Evolutionary conservation across 2,329 filamentous ascomycete species (phyloP).

Genomic region (Zymoseptoria crescenta): DNA sequence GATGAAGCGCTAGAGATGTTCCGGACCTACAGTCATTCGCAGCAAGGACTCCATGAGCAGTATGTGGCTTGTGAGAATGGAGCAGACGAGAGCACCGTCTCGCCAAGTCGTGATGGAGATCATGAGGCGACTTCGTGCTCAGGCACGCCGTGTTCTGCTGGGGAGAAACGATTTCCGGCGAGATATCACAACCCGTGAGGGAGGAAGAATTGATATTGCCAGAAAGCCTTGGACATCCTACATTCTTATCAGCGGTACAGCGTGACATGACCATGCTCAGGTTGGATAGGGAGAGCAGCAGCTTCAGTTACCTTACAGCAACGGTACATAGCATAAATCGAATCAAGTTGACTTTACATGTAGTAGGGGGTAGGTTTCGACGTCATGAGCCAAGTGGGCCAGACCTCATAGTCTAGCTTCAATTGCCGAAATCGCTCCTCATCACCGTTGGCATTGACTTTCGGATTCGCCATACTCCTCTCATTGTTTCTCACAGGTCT

Average conservation of each 20-base stretch:
- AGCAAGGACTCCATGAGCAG: background rate
- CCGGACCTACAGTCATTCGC: constrained; percentile 9
- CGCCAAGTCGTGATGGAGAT: background rate
- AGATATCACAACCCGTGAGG: background rate
- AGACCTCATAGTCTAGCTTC: background rate
- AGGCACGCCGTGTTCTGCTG: background rate
- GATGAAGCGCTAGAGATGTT: constrained; percentile 10
- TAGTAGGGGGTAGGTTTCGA: background rate
- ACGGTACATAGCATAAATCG: background rate
- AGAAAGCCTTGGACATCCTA: background rate
- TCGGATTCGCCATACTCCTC: background rate
- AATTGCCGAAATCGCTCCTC: background rate
- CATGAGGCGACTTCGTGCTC: background rate
- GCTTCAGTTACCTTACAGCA: background rate
- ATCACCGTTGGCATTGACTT: background rate
- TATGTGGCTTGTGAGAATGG: background rate
- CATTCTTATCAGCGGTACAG: background rate
- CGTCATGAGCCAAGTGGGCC: background rate
- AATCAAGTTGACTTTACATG: background rate
- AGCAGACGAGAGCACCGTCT: background rate
- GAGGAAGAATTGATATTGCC: background rate
- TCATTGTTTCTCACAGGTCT: background rate
- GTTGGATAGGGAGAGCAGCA: background rate
- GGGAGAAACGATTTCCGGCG: background rate
- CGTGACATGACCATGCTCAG: background rate